Base-by-base conservation (phyloP, 345 rosid species). In the Odontarrhena argentea region DNA sequence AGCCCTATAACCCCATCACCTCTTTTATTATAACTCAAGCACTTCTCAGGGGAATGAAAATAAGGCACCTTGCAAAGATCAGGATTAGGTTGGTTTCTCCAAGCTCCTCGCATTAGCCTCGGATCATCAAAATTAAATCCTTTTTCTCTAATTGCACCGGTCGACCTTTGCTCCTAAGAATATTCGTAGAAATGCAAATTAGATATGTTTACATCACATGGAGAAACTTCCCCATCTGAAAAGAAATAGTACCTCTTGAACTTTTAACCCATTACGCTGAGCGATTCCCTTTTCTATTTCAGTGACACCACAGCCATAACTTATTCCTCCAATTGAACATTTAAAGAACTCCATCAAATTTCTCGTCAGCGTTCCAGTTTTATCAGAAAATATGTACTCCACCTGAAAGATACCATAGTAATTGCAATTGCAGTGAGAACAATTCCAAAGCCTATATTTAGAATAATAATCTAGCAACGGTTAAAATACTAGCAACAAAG, bases 301-400 rank as follows among this genome's bases (percentile, higher is more conserved):
- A 62, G 98, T 95, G 76, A 87, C 55, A 64, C 99, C 99, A 70
- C 86, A 74, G 65, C 99, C 99, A 79, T 95, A 95, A 51, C 80
- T 77, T 79, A 85, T 90, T 67, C 97, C 99, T 71, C 94, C 99
- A 80, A 95, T 89, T 37, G 99, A 91, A 78, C 99, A 91, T 84
- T 95, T 95, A 70, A 95, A 95, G 75, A 95, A 95, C 84, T 95
- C 99, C 99, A 95, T 95, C 77, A 91, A 76, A 76, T 95, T 95
- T 78, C 99, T 84, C 9, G 99, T 95, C 74, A 95, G 84, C 55
- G 99, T 95, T 77, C 99, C 99, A 51, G 99, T 95, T 86, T 91
- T 95, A 79, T 95, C 98, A 44, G 99, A 91, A 81, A 95, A 95
- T 41, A 95, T 89, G 74, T 87, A 95, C 70, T 95, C 98, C 78